These are phyloP conservation scores for Castanea crenata DNA, from an alignment of 306 rosid genomes.

Conservation along the genomic window DNA sequence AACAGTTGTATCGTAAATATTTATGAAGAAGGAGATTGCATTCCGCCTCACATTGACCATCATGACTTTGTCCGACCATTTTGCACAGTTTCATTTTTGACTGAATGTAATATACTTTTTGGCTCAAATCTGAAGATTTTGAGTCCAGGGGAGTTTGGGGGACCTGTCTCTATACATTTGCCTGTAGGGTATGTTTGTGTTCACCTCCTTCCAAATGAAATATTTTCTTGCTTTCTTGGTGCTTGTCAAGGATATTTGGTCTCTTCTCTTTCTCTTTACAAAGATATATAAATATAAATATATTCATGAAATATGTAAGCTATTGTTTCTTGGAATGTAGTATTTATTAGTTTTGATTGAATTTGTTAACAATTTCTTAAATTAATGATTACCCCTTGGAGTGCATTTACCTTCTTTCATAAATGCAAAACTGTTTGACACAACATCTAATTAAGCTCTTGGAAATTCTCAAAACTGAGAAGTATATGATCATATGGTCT, in stretches of 20 bases:
- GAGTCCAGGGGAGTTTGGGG: conserved; percentile 48
- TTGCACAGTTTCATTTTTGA: conserved; percentile 44
- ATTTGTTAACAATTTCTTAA: background rate
- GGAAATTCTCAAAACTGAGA: too few species aligned
- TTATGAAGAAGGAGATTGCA: conserved; percentile 65
- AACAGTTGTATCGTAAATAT: conserved; percentile 77
- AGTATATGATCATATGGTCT: too few species aligned
- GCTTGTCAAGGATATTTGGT: background rate
- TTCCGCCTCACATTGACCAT: conserved; percentile 70
- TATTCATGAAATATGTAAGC: too few species aligned
- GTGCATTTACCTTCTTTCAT: too few species aligned
- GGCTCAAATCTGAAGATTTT: conserved; percentile 32
- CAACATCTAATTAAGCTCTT: too few species aligned
- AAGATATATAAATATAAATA: too few species aligned
- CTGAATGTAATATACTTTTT: conserved; percentile 44
- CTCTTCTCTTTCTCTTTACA: too few species aligned
- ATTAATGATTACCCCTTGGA: too few species aligned
- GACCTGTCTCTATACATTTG: conserved; percentile 34
- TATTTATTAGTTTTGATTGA: background rate
- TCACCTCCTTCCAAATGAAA: background rate
- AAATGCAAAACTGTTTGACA: too few species aligned
- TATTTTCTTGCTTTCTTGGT: background rate
- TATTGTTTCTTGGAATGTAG: too few species aligned
- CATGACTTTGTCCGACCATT: conserved; percentile 59
- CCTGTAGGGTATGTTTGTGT: conserved; percentile 47